phyloP scores from a whole-genome alignment of 345 rosid species.

The Gossypium arboreum region DNA sequence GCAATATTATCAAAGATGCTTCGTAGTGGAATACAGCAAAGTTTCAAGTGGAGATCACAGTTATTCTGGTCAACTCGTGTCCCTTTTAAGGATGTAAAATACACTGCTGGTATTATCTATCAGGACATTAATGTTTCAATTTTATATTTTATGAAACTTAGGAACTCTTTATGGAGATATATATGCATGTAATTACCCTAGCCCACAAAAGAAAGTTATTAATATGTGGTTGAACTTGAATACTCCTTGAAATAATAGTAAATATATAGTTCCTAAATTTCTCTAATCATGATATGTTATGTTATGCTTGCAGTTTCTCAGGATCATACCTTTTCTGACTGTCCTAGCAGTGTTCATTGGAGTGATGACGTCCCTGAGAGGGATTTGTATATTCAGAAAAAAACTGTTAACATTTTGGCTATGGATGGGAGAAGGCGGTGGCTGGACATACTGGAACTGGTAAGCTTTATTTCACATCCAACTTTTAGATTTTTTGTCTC shows the following conservation, averaged over 20 bases:
- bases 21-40: constrained; percentile 71
- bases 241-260: background rate
- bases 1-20: constrained; percentile 72
- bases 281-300: background rate
- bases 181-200: background rate
- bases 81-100: constrained; percentile 43
- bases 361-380: constrained; percentile 82
- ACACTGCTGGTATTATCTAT: constrained; percentile 34
- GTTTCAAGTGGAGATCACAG: constrained; percentile 59
- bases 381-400: constrained; percentile 79
- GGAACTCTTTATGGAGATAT: background rate
- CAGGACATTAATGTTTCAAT: background rate
- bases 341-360: constrained; percentile 67
- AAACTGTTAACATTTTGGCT: constrained; percentile 88
- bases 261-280: background rate
- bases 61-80: constrained; percentile 34
- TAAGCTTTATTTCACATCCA: constrained; percentile 28
- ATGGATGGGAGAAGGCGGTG: constrained; percentile 99
- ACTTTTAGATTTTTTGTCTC: background rate
- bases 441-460: constrained; percentile 86
- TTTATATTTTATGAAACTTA: background rate
- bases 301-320: constrained; percentile 53
- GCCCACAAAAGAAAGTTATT: background rate
- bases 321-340: constrained; percentile 34
- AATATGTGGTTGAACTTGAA: background rate